Conservation (phyloP, 2,329 filamentous ascomycete species). For the Xylariales sp. region DNA sequence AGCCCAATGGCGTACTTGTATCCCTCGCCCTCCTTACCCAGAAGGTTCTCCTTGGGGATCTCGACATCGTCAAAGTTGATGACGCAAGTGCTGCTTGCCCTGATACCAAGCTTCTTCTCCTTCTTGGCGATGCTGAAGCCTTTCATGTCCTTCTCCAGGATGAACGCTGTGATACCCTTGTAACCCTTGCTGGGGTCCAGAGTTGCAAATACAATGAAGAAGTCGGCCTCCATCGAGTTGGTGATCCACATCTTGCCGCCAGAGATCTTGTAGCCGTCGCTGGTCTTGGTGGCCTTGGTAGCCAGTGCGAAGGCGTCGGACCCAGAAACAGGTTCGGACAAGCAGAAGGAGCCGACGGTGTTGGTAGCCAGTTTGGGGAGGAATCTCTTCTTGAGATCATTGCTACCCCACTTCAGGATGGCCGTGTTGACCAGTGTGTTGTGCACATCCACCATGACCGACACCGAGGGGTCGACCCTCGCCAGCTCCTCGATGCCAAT, state of each 20-base stretch:
- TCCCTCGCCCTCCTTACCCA: slow-evolving; percentile 84
- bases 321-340: slow-evolving; percentile 88
- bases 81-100: slow-evolving; percentile 92
- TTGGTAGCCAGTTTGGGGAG: slow-evolving; percentile 85
- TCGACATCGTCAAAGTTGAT: slow-evolving; percentile 96
- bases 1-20: slow-evolving; percentile 97
- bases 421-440: slow-evolving; percentile 97
- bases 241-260: slow-evolving; percentile 99
- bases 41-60: slow-evolving; percentile 80
- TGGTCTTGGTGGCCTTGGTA: slow-evolving; percentile 82
- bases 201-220: slow-evolving; percentile 99
- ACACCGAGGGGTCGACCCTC: slow-evolving; percentile 88
- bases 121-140: slow-evolving; percentile 98
- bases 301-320: slow-evolving; percentile 94
- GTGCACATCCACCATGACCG: slow-evolving; percentile 93
- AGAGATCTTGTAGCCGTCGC: slow-evolving; percentile 78
- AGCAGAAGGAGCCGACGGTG: slow-evolving; percentile 87
- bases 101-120: slow-evolving; percentile 99
- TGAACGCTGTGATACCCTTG: slow-evolving; percentile 93
- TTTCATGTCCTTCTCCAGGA: slow-evolving; percentile 83
- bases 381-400: slow-evolving; percentile 76
- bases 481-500: slow-evolving; percentile 96
- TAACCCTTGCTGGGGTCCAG: slow-evolving; percentile 89
- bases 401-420: slow-evolving; percentile 77
- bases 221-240: slow-evolving; percentile 86